phyloP scores from a whole-genome alignment of 345 rosid species.

The Leavenworthia alabamica region DNA sequence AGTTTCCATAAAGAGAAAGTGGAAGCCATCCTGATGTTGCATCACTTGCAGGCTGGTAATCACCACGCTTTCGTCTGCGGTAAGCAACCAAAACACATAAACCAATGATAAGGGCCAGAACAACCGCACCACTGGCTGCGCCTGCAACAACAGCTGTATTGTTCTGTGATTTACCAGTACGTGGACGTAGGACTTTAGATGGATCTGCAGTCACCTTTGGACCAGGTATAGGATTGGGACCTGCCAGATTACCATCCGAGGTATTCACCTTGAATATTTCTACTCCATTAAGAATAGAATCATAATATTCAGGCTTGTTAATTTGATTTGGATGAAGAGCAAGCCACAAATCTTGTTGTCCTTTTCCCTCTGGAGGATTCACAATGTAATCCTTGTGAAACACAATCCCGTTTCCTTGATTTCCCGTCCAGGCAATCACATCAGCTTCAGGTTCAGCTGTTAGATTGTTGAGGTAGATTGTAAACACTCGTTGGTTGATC shows the following conservation, averaged over 20 bases:
- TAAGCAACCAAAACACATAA: constrained; percentile 42
- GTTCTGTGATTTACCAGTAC: constrained; percentile 35
- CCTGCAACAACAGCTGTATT: constrained; percentile 61
- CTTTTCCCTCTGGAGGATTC: constrained; percentile 33
- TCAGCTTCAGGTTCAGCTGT: constrained; percentile 53
- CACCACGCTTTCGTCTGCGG: constrained; percentile 45
- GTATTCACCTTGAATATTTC: constrained; percentile 77
- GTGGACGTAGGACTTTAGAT: constrained; percentile 25
- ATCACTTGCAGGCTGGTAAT: constrained; percentile 64
- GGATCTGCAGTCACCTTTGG: constrained; percentile 50
- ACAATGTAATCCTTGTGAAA: constrained; percentile 48
- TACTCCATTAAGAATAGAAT: constrained; percentile 71
- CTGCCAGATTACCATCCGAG: constrained; percentile 54
- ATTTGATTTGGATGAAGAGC: constrained; percentile 48
- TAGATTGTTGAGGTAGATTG: constrained; percentile 57
- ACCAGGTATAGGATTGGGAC: constrained; percentile 74
- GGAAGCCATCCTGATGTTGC: constrained; percentile 99
- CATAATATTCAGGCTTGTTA: constrained; percentile 44
- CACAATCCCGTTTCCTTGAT: constrained; percentile 39
- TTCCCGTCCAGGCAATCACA: constrained; percentile 40
- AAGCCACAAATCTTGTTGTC: constrained; percentile 82
- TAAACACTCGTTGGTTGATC: constrained; percentile 61
- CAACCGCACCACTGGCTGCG: constrained; percentile 62
- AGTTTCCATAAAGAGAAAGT: constrained; percentile 83
- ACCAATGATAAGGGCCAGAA: constrained; percentile 50